phyloP scores from a whole-genome alignment of 2,329 filamentous ascomycete species.

The Raffaelea arxii region DNA sequence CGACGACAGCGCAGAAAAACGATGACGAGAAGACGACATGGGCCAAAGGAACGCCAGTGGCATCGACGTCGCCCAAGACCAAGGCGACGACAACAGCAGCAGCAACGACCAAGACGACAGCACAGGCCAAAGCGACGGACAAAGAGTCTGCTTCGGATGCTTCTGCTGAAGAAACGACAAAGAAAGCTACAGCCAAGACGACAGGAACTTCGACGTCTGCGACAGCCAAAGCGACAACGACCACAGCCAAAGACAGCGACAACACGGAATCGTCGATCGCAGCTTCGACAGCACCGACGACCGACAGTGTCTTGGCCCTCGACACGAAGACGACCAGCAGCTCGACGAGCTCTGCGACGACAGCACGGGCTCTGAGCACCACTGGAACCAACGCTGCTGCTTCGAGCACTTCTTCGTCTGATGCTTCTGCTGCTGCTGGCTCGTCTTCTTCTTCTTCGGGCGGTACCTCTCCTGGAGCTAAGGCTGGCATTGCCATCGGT shows the following conservation, averaged over 20 bases:
- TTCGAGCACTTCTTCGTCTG: background rate
- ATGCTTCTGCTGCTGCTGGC: background rate
- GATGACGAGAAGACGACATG: background rate
- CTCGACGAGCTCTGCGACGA: background rate
- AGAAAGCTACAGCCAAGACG: background rate
- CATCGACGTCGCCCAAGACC: background rate
- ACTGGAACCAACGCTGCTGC: background rate
- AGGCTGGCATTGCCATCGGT: conserved; percentile 79
- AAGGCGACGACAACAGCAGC: conserved; percentile 1
- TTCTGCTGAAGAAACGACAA: too few relatives aligned
- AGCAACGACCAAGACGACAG: background rate
- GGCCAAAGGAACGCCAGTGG: conserved; percentile 1
- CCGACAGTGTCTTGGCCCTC: conserved; percentile 7
- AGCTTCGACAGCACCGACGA: background rate
- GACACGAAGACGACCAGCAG: conserved; percentile 2
- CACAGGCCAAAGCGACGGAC: background rate
- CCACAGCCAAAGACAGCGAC: conserved; percentile 1
- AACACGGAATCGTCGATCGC: background rate
- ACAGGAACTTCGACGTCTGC: background rate
- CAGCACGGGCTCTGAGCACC: background rate
- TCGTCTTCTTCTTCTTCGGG: conserved; percentile 3
- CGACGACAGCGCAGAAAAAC: conserved; percentile 3
- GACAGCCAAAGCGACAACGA: background rate
- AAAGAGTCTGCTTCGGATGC: background rate
- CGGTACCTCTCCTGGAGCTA: conserved; percentile 31